A percentile compares a stretch with the other conserved stretches of the same genome.
These are phyloP conservation scores for Phytophthora hybrid DNA, from an alignment of 352 stramenopile genomes.

Conservation along the genomic window DNA sequence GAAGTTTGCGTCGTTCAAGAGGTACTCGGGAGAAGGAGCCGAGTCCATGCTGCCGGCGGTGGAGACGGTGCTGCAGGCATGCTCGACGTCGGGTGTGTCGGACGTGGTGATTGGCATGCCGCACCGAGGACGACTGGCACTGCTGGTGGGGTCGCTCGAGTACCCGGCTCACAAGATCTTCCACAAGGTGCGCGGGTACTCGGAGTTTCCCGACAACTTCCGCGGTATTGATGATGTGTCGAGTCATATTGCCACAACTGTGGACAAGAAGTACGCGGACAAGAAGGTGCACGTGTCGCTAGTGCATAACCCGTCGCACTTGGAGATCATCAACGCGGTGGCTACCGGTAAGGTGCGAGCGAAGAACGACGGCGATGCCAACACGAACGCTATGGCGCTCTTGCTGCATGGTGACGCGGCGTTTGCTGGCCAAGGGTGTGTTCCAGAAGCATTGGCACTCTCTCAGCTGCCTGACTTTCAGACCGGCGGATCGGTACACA, in stretches of 20 bases:
- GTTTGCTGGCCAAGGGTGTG: conserved; percentile 88
- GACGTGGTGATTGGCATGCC: conserved; percentile 91
- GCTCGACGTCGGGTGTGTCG: conserved; percentile 52
- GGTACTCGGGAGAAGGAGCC: conserved; percentile 87
- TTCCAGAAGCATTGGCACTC: conserved; percentile 79
- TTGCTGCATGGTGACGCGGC: conserved; percentile 90
- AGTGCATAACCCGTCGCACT: conserved; percentile 87
- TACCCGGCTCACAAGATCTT: conserved; percentile 88
- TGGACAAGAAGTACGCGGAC: conserved; percentile 72
- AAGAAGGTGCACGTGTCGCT: conserved; percentile 84
- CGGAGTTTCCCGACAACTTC: conserved; percentile 71
- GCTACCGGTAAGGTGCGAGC: conserved; percentile 85
- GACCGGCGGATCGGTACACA: conserved; percentile 81
- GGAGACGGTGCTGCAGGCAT: conserved; percentile 72
- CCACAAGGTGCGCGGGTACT: conserved; percentile 80
- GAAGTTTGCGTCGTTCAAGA: conserved; percentile 89
- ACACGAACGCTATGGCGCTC: conserved; percentile 74
- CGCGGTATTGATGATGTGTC: conserved; percentile 85
- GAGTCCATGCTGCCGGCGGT: conserved; percentile 85
- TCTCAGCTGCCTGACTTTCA: conserved; percentile 83
- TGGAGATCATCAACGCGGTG: conserved; percentile 91
- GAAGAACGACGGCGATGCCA: conserved; percentile 65
- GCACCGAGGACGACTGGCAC: conserved; percentile 80
- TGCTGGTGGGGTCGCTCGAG: conserved; percentile 80
- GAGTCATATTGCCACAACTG: conserved; percentile 83